Base-by-base conservation (phyloP, 163 green algal species). In the Trebouxiophyceae sp. region DNA sequence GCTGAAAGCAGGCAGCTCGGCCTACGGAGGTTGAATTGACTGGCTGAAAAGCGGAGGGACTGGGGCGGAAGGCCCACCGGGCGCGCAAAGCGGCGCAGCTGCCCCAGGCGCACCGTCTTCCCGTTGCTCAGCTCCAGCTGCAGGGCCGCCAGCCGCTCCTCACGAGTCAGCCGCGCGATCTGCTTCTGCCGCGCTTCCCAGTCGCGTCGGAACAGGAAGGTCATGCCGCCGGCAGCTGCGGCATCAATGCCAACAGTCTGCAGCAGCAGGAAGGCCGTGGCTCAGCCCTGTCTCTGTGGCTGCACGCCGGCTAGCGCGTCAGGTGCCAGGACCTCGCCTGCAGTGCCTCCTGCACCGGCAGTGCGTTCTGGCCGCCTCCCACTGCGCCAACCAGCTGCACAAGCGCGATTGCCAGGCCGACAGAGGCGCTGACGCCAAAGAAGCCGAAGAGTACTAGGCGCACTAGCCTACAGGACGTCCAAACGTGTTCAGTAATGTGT, bases 401-500 rank as follows among this genome's bases (percentile, higher is more conserved):
- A 32, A 77, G 62, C 16, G 75, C 69, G 26, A 87, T 81, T 0
- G 84, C 68, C 3, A 69, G 68, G 24, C 71, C 83, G 3, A 91
- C 44, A 0, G 63, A 57, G 0, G 81, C 77, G 31, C 44, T 77
- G 1, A 77, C 76, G 3, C 66, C 63, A 22, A 62, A 72, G 45
- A 88, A 87, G 34, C 83, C 83, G 63, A 82, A 89, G 2, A 95
- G 30, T n/a, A 91, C 79, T 24, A 95, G 60, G 2, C 87, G 73
- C 19, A 95, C 55, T 74, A 69, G 68, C 47, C 8, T n/a, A n/a
- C n/a, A n/a, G n/a, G n/a, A n/a, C n/a, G n/a, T n/a, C n/a, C n/a
- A n/a, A n/a, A n/a, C n/a, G n/a, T n/a, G n/a, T n/a, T n/a, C n/a
- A n/a, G n/a, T n/a, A n/a, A n/a, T n/a, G n/a, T n/a, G n/a, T n/a